Conservation (phyloP, 1,284 basidiomycete species). For the Leccinum insolens region DNA sequence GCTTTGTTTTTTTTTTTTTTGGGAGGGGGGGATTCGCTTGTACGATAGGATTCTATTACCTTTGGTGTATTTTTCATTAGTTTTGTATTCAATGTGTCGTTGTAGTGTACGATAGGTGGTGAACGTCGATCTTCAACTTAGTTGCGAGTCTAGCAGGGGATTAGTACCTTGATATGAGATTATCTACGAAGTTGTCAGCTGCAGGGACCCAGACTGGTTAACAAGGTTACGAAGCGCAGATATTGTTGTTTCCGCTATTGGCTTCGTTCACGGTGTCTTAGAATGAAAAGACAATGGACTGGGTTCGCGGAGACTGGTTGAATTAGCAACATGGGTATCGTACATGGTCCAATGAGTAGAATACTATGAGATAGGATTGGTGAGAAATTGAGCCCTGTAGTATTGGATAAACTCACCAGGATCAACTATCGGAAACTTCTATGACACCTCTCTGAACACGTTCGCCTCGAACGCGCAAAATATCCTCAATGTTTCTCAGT, state of each 20-base stretch:
- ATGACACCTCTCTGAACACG: slow-evolving; percentile 57
- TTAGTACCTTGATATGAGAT: not conserved
- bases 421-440: slow-evolving; percentile 39
- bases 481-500: slow-evolving; percentile 79
- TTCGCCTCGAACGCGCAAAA: slow-evolving; percentile 79
- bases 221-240: not conserved
- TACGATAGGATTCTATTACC: not conserved
- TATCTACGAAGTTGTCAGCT: not conserved
- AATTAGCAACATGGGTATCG: slow-evolving; percentile 13
- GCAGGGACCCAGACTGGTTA: not conserved
- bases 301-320: slow-evolving; percentile 43
- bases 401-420: slow-evolving; percentile 13
- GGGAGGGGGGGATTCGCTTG: not conserved
- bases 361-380: not conserved
- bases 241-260: not conserved
- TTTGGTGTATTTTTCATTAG: not conserved
- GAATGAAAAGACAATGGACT: slow-evolving; percentile 54
- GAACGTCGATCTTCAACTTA: not conserved
- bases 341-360: slow-evolving; percentile 9
- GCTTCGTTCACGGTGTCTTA: not conserved
- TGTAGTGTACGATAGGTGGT: not conserved
- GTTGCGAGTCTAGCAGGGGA: not conserved
- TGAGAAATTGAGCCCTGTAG: not conserved
- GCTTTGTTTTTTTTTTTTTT: not conserved
- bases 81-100: not conserved